A percentile compares a stretch with the other conserved stretches of the same genome.
Conservation (phyloP, 768 basidiomycete genomes). For the Cystobasidium tubakii region DNA sequence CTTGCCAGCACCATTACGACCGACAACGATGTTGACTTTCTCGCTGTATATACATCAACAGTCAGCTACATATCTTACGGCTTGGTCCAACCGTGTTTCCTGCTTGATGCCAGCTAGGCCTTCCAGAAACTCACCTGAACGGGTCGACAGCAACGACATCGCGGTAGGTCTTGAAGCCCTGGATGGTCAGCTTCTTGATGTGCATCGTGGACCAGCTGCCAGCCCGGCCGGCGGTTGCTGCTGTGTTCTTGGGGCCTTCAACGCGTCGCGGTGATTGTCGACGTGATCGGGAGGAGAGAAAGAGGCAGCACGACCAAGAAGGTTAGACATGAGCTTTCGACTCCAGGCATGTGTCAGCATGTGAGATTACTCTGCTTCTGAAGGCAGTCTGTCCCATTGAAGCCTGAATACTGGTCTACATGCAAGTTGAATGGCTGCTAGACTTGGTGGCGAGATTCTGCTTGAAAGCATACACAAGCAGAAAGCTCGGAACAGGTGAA, state of each 20-base stretch:
- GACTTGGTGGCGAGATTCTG: too few relatives aligned
- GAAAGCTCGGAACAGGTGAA: too few relatives aligned
- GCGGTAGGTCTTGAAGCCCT: constrained; percentile 76
- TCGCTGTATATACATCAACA: constrained; percentile 50
- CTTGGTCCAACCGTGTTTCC: background rate
- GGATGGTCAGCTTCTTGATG: constrained; percentile 21
- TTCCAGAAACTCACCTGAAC: constrained; percentile 59
- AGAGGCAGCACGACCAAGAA: background rate
- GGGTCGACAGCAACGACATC: constrained; percentile 67
- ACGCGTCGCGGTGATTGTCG: background rate
- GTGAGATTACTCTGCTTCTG: too few relatives aligned
- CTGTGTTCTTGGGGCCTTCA: background rate
- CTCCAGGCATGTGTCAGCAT: too few relatives aligned
- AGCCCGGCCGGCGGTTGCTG: constrained; percentile 3
- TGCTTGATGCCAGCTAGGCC: too few relatives aligned
- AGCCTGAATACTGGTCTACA: too few relatives aligned
- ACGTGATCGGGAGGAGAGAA: background rate
- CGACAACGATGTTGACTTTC: constrained; percentile 91
- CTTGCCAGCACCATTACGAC: constrained; percentile 95
- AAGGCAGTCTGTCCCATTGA: too few relatives aligned
- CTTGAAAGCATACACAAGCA: too few relatives aligned
- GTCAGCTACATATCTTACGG: background rate
- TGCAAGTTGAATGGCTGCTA: too few relatives aligned
- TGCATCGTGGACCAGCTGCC: constrained; percentile 13
- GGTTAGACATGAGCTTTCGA: background rate